phyloP scores from a whole-genome alignment of 2,329 filamentous ascomycete genomes.

The Fusarium scirpi region DNA sequence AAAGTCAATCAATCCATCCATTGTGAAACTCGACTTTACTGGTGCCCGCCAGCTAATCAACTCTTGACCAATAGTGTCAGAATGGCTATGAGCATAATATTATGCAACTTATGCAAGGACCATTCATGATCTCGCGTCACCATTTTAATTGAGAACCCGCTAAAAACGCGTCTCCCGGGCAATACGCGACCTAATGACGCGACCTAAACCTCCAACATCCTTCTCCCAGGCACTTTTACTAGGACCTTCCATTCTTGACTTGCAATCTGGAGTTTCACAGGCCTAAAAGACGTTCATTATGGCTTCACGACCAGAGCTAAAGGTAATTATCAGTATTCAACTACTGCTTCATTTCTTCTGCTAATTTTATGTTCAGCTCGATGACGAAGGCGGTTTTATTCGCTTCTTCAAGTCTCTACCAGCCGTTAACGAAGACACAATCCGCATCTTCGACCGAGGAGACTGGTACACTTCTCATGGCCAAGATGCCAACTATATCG shows the following conservation, averaged over 20 bases:
- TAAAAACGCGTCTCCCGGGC: constrained; percentile 47
- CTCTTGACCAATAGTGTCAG: neutral
- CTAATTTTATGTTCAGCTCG: constrained; percentile 69
- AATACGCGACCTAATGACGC: constrained; percentile 40
- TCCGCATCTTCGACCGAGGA: constrained; percentile 92
- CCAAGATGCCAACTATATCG: constrained; percentile 85
- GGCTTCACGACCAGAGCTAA: constrained; percentile 79
- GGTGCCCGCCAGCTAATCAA: neutral
- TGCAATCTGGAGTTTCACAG: constrained; percentile 17
- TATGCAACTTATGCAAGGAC: neutral
- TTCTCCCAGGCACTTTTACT: constrained; percentile 19
- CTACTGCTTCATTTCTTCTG: neutral
- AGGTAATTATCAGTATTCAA: constrained; percentile 59
- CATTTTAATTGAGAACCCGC: constrained; percentile 44
- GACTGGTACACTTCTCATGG: constrained; percentile 98
- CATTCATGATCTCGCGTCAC: constrained; percentile 37
- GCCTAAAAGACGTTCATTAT: constrained; percentile 57
- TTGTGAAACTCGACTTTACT: neutral
- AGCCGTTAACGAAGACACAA: constrained; percentile 75
- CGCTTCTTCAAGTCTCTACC: constrained; percentile 93
- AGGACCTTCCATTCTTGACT: constrained; percentile 10
- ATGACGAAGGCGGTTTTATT: constrained; percentile 97
- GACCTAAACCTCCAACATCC: constrained; percentile 33
- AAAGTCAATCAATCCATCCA: neutral
- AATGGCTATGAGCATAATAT: neutral